Base-by-base conservation (phyloP, 306 rosid species). In the Corylus heterophylla region DNA sequence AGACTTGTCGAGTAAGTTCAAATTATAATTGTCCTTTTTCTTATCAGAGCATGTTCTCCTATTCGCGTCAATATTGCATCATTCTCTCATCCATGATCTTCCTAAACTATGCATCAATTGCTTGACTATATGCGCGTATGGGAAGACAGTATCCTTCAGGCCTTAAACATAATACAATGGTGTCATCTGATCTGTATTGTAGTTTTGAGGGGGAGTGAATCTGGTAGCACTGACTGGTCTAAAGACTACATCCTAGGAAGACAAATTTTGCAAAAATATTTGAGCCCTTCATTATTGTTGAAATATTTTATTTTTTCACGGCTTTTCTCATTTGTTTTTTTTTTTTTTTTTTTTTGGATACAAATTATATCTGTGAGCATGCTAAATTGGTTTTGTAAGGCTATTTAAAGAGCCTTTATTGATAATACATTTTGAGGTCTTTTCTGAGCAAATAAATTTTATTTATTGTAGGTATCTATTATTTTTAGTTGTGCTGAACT, bases 1-100 rank as follows among this genome's bases (percentile, higher is more conserved):
- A 91, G 88, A 77, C 92, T 27, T 91, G 96, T 78, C 85, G 82
- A 58, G 98, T 92, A 75, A 85, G 96, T 80, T 82, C 71, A 74
- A 7, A 16, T 25, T 82, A 59, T 17, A 52, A 51, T n/a, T 12
- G 7, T 50, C 2, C 8, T 12, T 39, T 14, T 27, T 73, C 22
- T 3, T 67, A 67, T 17, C 18, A 39, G 7, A 67, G 13, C 49
- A 37, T 39, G 17, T 67, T 67, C 27, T 67, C 12, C 12, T 3
- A 67, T 67, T n/a, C 29, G 18, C 7, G 27, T 27, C n/a, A 39
- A 31, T 64, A 64, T 7, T 64, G 70, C 45, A 35, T 64, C 70
- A 35, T 64, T 7, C 20, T 64, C 45, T 37, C 50, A 67, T 67
- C 50, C 51, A 3, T 42, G 72, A 13, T 67, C 45, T 67, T 67